A percentile compares a stretch with the other conserved stretches of the same genome.
These are phyloP conservation scores for Paecilomyces sp. DNA, from an alignment of 2,329 filamentous ascomycete genomes.

Conservation along the genomic window DNA sequence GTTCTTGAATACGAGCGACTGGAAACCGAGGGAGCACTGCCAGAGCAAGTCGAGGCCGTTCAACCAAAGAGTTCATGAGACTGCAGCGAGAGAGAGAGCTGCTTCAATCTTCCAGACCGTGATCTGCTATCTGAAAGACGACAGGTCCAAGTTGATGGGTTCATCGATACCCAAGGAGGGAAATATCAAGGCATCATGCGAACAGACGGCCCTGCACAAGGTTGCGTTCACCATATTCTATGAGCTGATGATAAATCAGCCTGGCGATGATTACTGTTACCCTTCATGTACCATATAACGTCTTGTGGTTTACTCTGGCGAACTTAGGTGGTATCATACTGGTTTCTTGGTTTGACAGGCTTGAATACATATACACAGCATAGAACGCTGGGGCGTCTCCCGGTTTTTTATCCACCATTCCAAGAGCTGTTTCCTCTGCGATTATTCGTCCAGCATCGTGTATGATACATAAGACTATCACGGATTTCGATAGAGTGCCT, in stretches of 20 bases:
- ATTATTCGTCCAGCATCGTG: background rate
- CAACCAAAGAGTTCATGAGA: conserved; percentile 8
- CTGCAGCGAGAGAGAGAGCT: background rate
- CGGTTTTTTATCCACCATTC: background rate
- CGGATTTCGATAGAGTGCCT: background rate
- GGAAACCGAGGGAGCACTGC: conserved; percentile 7
- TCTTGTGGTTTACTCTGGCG: background rate
- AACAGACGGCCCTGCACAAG: background rate
- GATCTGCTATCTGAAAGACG: background rate
- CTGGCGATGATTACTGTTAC: background rate
- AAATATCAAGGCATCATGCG: background rate
- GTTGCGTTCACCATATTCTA: background rate
- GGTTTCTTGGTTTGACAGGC: background rate
- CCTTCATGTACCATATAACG: background rate
- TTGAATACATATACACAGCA: background rate
- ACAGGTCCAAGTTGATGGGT: background rate
- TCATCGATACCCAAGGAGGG: background rate
- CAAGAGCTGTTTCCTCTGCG: background rate
- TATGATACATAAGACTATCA: background rate
- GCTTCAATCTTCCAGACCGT: background rate
- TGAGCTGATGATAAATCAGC: background rate
- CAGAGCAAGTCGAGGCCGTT: conserved; percentile 1
- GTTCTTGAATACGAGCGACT: conserved; percentile 18
- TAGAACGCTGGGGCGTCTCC: background rate
- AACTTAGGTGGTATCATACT: background rate